These are phyloP conservation scores for Lasiosphaeriaceae sp. DNA, from an alignment of 495 filamentous ascomycete species.

Conservation along the genomic window DNA sequence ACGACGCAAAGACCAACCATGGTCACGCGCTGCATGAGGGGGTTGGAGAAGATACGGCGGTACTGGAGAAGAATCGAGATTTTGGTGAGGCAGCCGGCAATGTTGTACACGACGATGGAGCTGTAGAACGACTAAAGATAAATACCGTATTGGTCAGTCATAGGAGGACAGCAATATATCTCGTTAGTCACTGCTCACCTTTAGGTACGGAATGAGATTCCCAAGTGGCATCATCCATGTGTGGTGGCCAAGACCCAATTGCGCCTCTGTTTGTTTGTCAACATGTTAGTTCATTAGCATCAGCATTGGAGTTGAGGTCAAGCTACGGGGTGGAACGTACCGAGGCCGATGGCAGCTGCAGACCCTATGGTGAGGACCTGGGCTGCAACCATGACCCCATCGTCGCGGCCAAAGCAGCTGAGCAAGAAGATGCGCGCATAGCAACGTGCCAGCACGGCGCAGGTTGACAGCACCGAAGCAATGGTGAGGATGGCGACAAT, in stretches of 20 bases:
- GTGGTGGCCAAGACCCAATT: conserved; percentile 33
- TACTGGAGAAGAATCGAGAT: conserved; percentile 38
- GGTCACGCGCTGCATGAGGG: conserved; percentile 24
- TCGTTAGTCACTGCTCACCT: conserved; percentile 28
- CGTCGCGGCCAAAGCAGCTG: conserved; percentile 12
- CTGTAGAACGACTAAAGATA: conserved; percentile 24
- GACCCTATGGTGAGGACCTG: conserved; percentile 18
- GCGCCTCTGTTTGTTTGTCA: conserved; percentile 1
- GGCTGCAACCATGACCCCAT: conserved; percentile 13
- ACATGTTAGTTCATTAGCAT: no score
- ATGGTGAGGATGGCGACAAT: conserved; percentile 12
- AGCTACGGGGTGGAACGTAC: conserved; percentile 3
- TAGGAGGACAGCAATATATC: neutral
- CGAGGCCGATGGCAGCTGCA: conserved; percentile 20
- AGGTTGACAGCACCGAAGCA: conserved; percentile 7
- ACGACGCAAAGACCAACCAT: conserved; percentile 30
- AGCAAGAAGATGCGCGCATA: conserved; percentile 14
- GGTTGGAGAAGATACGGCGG: conserved; percentile 32
- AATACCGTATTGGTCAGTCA: conserved; percentile 2
- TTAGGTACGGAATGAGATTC: conserved; percentile 20
- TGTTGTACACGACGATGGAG: conserved; percentile 33
- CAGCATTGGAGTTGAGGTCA: no score
- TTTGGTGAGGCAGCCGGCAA: conserved; percentile 28
- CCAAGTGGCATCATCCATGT: conserved; percentile 20
- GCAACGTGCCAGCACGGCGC: conserved; percentile 5